Evolutionary conservation across 1,139 yeast species (phyloP).

Genomic region (Scheffersomyces insectosa): DNA sequence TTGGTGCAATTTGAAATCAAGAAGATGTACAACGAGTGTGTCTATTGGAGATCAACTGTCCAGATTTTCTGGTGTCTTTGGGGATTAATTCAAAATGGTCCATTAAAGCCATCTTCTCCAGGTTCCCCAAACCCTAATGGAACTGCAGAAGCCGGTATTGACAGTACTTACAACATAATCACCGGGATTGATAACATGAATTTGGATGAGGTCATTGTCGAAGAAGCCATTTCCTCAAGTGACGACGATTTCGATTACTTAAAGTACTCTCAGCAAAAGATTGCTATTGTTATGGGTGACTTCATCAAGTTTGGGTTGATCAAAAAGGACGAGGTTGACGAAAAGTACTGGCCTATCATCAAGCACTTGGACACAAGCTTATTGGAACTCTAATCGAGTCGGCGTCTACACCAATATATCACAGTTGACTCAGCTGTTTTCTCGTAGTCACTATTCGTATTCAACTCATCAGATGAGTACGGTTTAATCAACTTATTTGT

Average conservation of each 20-base stretch:
- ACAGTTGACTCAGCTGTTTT: no score
- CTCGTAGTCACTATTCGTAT: no score
- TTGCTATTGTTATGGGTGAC: slow-evolving; percentile 75
- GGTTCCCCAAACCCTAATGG: slow-evolving; percentile 6
- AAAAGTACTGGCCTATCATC: slow-evolving; percentile 23
- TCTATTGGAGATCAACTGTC: slow-evolving; percentile 80
- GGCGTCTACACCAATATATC: no score
- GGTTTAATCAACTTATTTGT: no score
- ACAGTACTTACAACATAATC: slow-evolving; percentile 42
- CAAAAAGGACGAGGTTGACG: slow-evolving; percentile 31
- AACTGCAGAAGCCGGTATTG: slow-evolving; percentile 32
- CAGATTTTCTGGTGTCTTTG: slow-evolving; percentile 85
- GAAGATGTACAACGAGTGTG: slow-evolving; percentile 60
- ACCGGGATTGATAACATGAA: slow-evolving; percentile 32
- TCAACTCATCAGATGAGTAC: no score
- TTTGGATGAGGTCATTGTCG: slow-evolving; percentile 26
- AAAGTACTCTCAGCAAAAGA: slow-evolving; percentile 73
- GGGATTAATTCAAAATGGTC: slow-evolving; percentile 83
- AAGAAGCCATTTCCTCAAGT: slow-evolving; percentile 38
- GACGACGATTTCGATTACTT: slow-evolving; percentile 82
- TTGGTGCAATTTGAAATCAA: slow-evolving; percentile 55
- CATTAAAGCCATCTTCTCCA: slow-evolving; percentile 17
- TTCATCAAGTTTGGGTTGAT: slow-evolving; percentile 61
- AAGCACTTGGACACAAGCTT: slow-evolving; percentile 38
- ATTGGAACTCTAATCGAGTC: no score